A percentile compares a stretch with the other conserved stretches of the same genome.
These are phyloP conservation scores for Anacardium occidentale DNA, from an alignment of 345 rosid genomes.

Conservation along the genomic window DNA sequence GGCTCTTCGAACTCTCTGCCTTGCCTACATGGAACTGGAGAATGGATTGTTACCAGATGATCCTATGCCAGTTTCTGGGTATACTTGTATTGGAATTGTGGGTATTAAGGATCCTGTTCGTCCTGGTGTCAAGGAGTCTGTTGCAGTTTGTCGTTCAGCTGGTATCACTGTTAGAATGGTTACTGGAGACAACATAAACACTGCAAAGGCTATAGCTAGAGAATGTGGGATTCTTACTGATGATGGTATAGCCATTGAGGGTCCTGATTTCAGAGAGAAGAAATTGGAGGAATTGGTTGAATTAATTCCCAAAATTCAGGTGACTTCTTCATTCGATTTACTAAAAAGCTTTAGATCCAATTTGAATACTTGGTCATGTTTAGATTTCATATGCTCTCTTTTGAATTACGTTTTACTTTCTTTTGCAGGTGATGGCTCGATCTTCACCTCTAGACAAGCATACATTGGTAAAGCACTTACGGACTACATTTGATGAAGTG, in stretches of 20 bases:
- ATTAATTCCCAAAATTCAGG: slow-evolving; percentile 93
- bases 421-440: slow-evolving; percentile 87
- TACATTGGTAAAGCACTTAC: slow-evolving; percentile 74
- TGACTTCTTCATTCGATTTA: slow-evolving; percentile 19
- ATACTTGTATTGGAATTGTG: slow-evolving; percentile 77
- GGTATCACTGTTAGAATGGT: slow-evolving; percentile 96
- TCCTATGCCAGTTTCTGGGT: slow-evolving; percentile 63
- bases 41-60: slow-evolving; percentile 50
- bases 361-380: background rate
- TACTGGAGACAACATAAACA: slow-evolving; percentile 91
- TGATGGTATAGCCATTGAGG: slow-evolving; percentile 83
- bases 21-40: slow-evolving; percentile 63
- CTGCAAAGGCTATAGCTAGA: slow-evolving; percentile 91
- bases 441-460: slow-evolving; percentile 96
- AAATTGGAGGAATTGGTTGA: slow-evolving; percentile 61
- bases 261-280: slow-evolving; percentile 84
- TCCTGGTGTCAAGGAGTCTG: slow-evolving; percentile 90
- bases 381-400: background rate
- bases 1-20: slow-evolving; percentile 89
- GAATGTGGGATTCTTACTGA: slow-evolving; percentile 94
- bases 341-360: background rate
- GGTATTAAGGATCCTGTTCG: slow-evolving; percentile 97
- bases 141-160: slow-evolving; percentile 79
- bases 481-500: slow-evolving; percentile 81
- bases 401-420: slow-evolving; percentile 10